Percentiles rank a stretch among this genome's conserved stretches.
These are phyloP conservation scores for Litchi chinensis DNA, from an alignment of 345 rosid species.

Conservation along the genomic window DNA sequence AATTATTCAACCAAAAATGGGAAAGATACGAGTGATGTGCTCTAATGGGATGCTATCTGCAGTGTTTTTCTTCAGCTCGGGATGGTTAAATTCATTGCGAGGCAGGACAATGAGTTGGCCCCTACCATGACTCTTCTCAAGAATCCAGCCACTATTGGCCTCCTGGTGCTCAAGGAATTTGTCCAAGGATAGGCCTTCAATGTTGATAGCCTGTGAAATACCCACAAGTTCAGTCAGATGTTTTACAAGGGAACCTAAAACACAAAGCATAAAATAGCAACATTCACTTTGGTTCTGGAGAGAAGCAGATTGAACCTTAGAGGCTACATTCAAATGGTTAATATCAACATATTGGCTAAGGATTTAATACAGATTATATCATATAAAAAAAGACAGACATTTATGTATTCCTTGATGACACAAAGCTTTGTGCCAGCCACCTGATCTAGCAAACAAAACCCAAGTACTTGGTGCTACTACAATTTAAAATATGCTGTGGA, in stretches of 20 bases:
- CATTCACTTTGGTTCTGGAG: not conserved
- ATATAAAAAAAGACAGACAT: not conserved
- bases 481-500: not conserved
- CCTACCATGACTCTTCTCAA: conserved; percentile 68
- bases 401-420: not conserved
- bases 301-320: not conserved
- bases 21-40: conserved; percentile 85
- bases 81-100: conserved; percentile 75
- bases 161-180: conserved; percentile 81
- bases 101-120: conserved; percentile 64
- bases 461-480: not conserved
- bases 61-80: conserved; percentile 76
- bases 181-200: conserved; percentile 83
- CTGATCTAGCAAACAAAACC: not conserved
- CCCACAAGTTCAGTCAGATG: conserved; percentile 8
- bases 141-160: conserved; percentile 64
- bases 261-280: not conserved
- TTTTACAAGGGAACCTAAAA: not conserved
- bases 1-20: conserved; percentile 75
- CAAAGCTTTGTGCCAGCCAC: not conserved
- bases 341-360: not conserved
- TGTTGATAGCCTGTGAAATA: conserved; percentile 66
- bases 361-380: not conserved
- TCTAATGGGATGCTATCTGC: conserved; percentile 75
- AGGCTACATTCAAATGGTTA: not conserved